phyloP scores from a whole-genome alignment of 179 eudicot species.

The Monotropa hypopitys region DNA sequence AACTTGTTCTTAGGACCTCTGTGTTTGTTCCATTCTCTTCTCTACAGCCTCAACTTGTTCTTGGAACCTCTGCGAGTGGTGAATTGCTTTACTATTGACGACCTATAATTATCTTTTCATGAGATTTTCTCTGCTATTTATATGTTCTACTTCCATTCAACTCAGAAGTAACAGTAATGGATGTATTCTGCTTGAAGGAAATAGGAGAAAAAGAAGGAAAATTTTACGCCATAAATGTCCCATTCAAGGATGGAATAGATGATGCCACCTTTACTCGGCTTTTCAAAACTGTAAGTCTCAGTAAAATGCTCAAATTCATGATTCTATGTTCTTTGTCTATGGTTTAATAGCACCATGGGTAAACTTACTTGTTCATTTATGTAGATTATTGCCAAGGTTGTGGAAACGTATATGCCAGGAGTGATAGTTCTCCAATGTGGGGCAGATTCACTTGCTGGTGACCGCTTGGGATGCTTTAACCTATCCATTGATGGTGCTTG shows the following conservation, averaged over 20 bases:
- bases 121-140: not conserved
- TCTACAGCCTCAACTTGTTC: not conserved
- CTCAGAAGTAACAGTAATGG: not conserved
- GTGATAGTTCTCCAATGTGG: constrained; percentile 95
- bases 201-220: constrained; percentile 91
- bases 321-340: constrained; percentile 2
- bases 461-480: constrained; percentile 95
- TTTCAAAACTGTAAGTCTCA: constrained; percentile 62
- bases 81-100: not conserved
- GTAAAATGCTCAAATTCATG: not conserved
- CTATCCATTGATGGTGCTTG: constrained; percentile 95
- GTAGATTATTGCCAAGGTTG: constrained; percentile 84
- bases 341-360: not conserved
- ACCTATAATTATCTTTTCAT: not conserved
- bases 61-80: not conserved
- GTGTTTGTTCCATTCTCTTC: too few relatives aligned
- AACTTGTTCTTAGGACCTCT: not conserved
- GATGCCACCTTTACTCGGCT: constrained; percentile 73
- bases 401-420: constrained; percentile 83
- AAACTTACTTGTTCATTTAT: constrained; percentile 7
- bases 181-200: constrained; percentile 43
- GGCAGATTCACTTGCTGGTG: constrained; percentile 99
- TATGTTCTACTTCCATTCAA: constrained; percentile 5
- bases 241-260: constrained; percentile 95
- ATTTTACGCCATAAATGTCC: constrained; percentile 84